Evolutionary conservation across 805 yeast species (phyloP), one percentile per base, ranked within the genome.

Genomic region (Candida alai): DNA sequence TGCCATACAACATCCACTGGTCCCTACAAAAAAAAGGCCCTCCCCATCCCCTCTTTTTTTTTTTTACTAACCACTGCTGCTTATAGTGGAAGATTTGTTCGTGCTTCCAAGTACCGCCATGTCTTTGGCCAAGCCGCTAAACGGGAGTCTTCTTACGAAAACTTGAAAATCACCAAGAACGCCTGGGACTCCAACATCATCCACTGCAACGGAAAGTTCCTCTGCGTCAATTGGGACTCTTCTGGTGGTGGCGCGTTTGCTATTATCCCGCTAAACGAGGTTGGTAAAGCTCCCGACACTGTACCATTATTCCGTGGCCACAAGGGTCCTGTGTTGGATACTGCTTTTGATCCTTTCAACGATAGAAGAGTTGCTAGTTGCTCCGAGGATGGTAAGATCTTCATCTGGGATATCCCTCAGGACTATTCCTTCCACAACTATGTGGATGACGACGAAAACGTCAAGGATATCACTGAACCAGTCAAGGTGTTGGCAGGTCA

Each of bases 221-320:
- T 93, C 26, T 73, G 96, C 1, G 82, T 88, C 44, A 88, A 86
- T 57, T 88, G 96, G 96, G 87, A 85, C 39, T 72, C 96, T 20
- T 82, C 95, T 8, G 97, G 97, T 25, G 97, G 97, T 43, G 99
- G 99, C 34, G 94, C 97, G 0, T 89, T 93, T 67, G 96, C 96
- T 1, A 84, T 94, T 9, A 78, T 93, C 40, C 98, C 98, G 2
- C 65, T 86, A 17, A 56, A 58, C 6, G 96, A 90, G 58, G 80
- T 77, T 13, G 97, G 98, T 7, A 93, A 89, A 55, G 80, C 89
- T 6, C 97, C 96, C 4, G 99, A 93, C 48, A 77, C 81, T 41
- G 89, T 88, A 31, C 93, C 98, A 2, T 70, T 93, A 45, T 93
- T 90, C 61, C 78, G 96, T 51, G 98, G 98, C 11, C 98, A 90